Conservation (phyloP, 768 basidiomycete genomes). For the Piloderma croceum region DNA sequence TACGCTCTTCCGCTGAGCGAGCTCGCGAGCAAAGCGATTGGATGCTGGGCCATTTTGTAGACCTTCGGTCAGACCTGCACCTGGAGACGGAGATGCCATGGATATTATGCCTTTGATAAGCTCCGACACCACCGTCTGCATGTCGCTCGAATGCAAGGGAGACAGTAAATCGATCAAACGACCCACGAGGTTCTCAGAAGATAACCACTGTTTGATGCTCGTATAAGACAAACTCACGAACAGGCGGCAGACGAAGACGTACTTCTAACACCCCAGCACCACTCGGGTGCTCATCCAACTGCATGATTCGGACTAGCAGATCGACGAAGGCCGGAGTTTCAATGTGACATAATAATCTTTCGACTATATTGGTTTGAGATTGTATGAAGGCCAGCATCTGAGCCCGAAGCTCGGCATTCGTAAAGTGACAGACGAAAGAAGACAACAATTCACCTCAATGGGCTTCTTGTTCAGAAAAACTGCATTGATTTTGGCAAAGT, state of each 20-base stretch:
- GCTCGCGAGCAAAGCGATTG: conserved; percentile 84
- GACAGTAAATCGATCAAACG: conserved; percentile 79
- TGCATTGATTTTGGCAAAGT: conserved; percentile 92
- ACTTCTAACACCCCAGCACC: conserved; percentile 85
- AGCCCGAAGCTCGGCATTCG: conserved; percentile 12
- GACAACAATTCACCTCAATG: conserved; percentile 59
- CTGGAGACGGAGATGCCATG: conserved; percentile 85
- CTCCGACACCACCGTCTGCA: conserved; percentile 84
- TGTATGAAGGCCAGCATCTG: conserved; percentile 94
- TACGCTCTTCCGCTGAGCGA: conserved; percentile 72
- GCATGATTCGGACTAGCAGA: conserved; percentile 82
- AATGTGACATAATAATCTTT: conserved; percentile 78
- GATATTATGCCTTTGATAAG: conserved; percentile 92
- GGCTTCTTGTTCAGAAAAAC: conserved; percentile 86
- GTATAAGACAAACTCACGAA: conserved; percentile 24
- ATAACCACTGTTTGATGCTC: conserved; percentile 68
- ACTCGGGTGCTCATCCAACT: conserved; percentile 78
- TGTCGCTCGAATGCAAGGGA: conserved; percentile 64
- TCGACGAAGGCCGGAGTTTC: conserved; percentile 90
- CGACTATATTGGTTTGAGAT: conserved; percentile 72
- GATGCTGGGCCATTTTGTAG: conserved; percentile 68
- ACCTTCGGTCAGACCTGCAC: conserved; percentile 64
- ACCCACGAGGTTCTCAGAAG: conserved; percentile 75
- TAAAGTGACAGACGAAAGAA: conserved; percentile 17
- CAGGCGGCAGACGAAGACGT: conserved; percentile 37